Percentiles rank a stretch among this genome's conserved stretches.
These are phyloP conservation scores for Pythium insidiosum DNA, from an alignment of 352 stramenopile species.

Conservation along the genomic window DNA sequence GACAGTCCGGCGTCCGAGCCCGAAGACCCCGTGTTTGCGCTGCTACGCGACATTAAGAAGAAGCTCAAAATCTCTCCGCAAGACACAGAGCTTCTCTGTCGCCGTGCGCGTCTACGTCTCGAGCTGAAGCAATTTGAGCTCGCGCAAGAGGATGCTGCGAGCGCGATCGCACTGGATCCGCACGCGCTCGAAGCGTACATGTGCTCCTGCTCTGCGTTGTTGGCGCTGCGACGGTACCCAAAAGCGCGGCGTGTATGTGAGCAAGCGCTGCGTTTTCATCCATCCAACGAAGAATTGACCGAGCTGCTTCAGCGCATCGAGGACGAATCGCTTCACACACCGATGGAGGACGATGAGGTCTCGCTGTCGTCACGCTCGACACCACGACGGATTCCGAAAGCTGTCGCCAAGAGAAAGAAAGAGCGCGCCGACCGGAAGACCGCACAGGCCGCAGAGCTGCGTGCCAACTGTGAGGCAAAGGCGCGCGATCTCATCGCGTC, in stretches of 20 bases:
- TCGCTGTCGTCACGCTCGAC: too few relatives aligned
- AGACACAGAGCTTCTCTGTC: background rate
- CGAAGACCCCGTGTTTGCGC: constrained; percentile 6
- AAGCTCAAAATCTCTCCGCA: constrained; percentile 1
- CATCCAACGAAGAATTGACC: too few relatives aligned
- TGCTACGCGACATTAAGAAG: constrained; percentile 8
- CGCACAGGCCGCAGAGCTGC: too few relatives aligned
- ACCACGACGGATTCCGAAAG: too few relatives aligned
- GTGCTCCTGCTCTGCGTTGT: constrained; percentile 10
- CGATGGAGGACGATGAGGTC: too few relatives aligned
- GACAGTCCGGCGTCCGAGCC: background rate
- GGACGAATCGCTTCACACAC: too few relatives aligned
- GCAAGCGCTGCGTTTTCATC: constrained; percentile 2
- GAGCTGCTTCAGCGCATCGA: too few relatives aligned
- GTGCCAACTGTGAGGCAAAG: too few relatives aligned
- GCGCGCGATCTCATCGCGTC: too few relatives aligned
- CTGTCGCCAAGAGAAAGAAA: too few relatives aligned
- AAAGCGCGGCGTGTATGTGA: constrained; percentile 12
- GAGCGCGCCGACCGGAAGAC: too few relatives aligned
- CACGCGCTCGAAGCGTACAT: constrained; percentile 1
- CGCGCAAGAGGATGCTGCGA: constrained; percentile 5
- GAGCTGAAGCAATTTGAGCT: constrained; percentile 9
- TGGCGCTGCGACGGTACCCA: constrained; percentile 3
- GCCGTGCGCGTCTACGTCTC: constrained; percentile 1
- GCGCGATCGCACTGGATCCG: constrained; percentile 3